These are phyloP conservation scores for Alternaria solani DNA, from an alignment of 2,329 filamentous ascomycete species.

Conservation along the genomic window DNA sequence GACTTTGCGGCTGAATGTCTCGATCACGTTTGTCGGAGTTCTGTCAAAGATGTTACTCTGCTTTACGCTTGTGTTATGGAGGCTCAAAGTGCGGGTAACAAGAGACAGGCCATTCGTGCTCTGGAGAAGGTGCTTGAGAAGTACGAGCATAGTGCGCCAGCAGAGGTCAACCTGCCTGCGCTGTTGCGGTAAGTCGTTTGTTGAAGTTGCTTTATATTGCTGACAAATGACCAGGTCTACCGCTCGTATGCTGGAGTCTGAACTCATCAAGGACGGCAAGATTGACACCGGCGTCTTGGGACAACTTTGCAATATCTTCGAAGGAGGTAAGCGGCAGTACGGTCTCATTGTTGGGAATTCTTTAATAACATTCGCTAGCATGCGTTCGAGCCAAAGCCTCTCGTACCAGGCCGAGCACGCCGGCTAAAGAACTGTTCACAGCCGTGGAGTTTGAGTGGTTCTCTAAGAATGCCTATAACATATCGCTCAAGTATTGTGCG, in stretches of 20 bases:
- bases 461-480: conserved; percentile 80
- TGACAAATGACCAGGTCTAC: conserved; percentile 41
- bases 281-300: conserved; percentile 39
- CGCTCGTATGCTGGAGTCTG: conserved; percentile 55
- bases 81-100: conserved; percentile 72
- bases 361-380: conserved; percentile 26
- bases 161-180: conserved; percentile 66
- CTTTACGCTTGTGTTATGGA: conserved; percentile 84
- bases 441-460: conserved; percentile 81
- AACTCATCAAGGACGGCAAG: conserved; percentile 49
- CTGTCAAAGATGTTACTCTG: conserved; percentile 65
- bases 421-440: conserved; percentile 61
- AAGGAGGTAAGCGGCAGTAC: conserved; percentile 40
- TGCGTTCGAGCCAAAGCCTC: conserved; percentile 57
- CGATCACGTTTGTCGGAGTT: conserved; percentile 63
- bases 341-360: too few species aligned
- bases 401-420: conserved; percentile 53
- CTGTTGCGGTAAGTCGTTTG: conserved; percentile 59
- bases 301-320: conserved; percentile 65
- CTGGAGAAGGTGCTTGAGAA: conserved; percentile 68
- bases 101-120: conserved; percentile 64
- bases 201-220: too few species aligned
- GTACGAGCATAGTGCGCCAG: conserved; percentile 58
- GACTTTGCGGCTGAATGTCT: conserved; percentile 71
- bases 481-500: conserved; percentile 70